Evolutionary conservation across 2,329 filamentous ascomycete species (phyloP).

Genomic region (Fusarium annulatum): DNA sequence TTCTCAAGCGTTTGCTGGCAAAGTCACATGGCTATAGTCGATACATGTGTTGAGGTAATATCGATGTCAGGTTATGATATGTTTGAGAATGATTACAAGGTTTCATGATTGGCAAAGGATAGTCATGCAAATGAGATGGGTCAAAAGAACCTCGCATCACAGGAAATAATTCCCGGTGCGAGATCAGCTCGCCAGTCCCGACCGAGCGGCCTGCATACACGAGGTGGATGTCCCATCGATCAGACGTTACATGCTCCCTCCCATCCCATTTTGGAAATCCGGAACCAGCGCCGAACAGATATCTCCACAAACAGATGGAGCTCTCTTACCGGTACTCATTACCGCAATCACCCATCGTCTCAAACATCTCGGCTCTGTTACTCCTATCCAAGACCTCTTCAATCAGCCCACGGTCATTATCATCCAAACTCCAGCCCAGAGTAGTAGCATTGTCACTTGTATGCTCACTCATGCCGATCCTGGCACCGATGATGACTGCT

Average conservation of each 20-base stretch:
- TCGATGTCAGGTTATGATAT: fast-evolving
- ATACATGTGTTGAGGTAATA: neutral
- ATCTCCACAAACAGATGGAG: fast-evolving
- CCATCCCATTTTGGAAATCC: neutral
- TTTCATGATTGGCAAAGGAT: too few relatives aligned
- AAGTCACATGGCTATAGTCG: too few relatives aligned
- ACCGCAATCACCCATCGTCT: neutral
- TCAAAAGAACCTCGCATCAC: too few relatives aligned
- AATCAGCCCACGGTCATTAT: neutral
- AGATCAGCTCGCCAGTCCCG: too few relatives aligned
- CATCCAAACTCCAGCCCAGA: neutral
- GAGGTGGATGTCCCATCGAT: neutral
- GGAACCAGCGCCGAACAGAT: neutral
- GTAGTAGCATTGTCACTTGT: neutral
- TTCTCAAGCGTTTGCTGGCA: fast-evolving
- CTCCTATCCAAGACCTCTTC: neutral
- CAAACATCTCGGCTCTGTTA: neutral
- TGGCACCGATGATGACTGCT: neutral
- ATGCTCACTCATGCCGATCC: neutral
- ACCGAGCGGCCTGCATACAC: neutral
- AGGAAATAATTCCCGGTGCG: too few relatives aligned
- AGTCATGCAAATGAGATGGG: too few relatives aligned
- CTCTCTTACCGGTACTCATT: neutral
- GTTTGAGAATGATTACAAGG: too few relatives aligned
- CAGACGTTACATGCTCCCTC: neutral